A percentile compares a stretch with the other conserved stretches of the same genome.
Conservation (phyloP, 805 yeast genomes). For the Priceomyces melissophilus region DNA sequence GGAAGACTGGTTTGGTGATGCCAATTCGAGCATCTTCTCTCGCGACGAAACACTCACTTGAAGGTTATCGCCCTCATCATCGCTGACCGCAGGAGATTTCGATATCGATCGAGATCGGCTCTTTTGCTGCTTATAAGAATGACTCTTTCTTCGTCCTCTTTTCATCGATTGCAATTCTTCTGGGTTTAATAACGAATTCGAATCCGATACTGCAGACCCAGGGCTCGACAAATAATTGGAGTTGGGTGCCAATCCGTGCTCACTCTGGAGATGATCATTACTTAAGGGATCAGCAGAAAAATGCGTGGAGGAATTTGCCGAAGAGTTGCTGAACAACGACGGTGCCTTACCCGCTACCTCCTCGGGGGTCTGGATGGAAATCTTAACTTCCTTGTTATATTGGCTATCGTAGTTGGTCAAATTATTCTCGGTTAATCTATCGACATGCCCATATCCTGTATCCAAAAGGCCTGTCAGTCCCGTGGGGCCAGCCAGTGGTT, state of each 20-base stretch:
- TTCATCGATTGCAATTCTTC: constrained; percentile 39
- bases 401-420: constrained; percentile 8
- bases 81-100: constrained; percentile 8
- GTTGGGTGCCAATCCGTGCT: constrained; percentile 12
- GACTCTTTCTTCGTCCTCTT: constrained; percentile 38
- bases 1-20: constrained; percentile 51
- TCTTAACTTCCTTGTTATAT: constrained; percentile 12
- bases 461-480: background rate
- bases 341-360: constrained; percentile 47
- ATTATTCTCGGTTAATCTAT: constrained; percentile 11
- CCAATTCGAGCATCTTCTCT: constrained; percentile 64
- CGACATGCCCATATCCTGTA: constrained; percentile 7
- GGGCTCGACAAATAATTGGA: constrained; percentile 14
- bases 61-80: constrained; percentile 22
- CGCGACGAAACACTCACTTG: constrained; percentile 31
- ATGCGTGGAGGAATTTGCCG: constrained; percentile 27
- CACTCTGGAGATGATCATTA: constrained; percentile 1
- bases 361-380: constrained; percentile 35
- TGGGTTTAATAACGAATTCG: constrained; percentile 23
- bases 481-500: background rate
- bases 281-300: constrained; percentile 14
- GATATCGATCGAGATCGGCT: constrained; percentile 27
- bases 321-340: constrained; percentile 53
- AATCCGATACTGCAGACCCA: constrained; percentile 11
- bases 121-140: constrained; percentile 16